phyloP scores from a whole-genome alignment of 2,329 filamentous ascomycete genomes.

The Pestalotiopsis sp. region DNA sequence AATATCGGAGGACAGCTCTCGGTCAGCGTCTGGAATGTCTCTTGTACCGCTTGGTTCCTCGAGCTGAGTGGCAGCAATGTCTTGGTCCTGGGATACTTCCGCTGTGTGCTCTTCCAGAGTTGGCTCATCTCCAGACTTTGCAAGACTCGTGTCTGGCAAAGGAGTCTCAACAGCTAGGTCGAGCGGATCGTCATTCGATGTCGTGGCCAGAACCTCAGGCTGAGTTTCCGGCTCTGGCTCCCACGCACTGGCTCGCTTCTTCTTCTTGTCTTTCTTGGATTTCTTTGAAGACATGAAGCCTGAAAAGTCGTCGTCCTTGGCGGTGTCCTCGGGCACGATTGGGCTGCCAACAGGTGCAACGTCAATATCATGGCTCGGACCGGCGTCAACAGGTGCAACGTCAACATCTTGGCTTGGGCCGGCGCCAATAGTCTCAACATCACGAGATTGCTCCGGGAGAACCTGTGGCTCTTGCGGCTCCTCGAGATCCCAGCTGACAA shows the following conservation, averaged over 20 bases:
- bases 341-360: slow-evolving; percentile 10
- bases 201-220: neutral
- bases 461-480: slow-evolving; percentile 10
- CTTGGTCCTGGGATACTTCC: neutral
- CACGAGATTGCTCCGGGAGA: neutral
- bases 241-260: slow-evolving; percentile 21
- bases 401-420: slow-evolving; percentile 13
- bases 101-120: neutral
- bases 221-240: slow-evolving; percentile 21
- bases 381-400: slow-evolving; percentile 7
- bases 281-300: slow-evolving; percentile 28
- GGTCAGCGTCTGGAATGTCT: neutral
- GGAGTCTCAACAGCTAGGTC: neutral
- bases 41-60: neutral
- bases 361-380: slow-evolving; percentile 13
- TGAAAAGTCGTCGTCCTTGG: slow-evolving; percentile 21
- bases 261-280: slow-evolving; percentile 37
- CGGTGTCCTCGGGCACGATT: neutral
- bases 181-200: neutral
- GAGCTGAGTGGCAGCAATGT: neutral
- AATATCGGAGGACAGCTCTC: neutral
- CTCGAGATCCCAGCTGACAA: slow-evolving; percentile 16
- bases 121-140: neutral
- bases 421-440: neutral
- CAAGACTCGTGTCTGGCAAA: neutral